These are phyloP conservation scores for Nitzschia putrida DNA, from an alignment of 108 stramenopile species.

Conservation along the genomic window DNA sequence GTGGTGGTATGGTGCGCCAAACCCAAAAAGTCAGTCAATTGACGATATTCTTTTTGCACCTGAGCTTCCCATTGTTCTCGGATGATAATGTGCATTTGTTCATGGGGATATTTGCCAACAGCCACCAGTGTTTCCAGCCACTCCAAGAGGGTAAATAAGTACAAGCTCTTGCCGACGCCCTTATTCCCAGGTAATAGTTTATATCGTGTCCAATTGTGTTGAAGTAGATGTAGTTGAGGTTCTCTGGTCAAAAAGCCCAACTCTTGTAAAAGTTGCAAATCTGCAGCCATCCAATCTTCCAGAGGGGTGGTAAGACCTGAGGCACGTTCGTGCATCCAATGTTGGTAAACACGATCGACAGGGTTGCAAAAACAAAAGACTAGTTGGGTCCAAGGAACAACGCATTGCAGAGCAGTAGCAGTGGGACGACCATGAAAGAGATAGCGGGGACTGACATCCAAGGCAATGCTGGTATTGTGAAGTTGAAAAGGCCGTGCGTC, in stretches of 20 bases:
- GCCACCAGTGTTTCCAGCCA: constrained; percentile 28
- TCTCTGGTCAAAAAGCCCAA: constrained; percentile 5
- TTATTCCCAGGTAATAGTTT: background rate
- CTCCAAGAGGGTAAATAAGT: constrained; percentile 31
- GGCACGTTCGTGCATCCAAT: constrained; percentile 23
- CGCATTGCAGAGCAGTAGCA: constrained; percentile 29
- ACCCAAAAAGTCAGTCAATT: constrained; percentile 27
- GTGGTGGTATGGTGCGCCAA: constrained; percentile 8
- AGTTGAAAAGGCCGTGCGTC: constrained; percentile 10
- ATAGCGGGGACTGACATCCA: constrained; percentile 40
- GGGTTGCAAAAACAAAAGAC: constrained; percentile 41
- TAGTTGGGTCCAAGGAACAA: constrained; percentile 37
- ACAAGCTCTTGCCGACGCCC: constrained; percentile 31
- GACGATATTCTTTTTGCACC: constrained; percentile 16
- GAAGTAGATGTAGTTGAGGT: background rate
- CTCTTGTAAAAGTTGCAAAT: constrained; percentile 18
- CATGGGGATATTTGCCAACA: constrained; percentile 26
- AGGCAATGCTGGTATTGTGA: constrained; percentile 19
- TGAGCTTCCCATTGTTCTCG: constrained; percentile 29
- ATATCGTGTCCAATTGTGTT: constrained; percentile 5
- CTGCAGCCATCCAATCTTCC: constrained; percentile 43
- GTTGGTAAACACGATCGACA: constrained; percentile 39
- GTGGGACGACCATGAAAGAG: constrained; percentile 28
- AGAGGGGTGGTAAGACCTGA: constrained; percentile 11
- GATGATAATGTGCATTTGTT: constrained; percentile 21